Conservation (phyloP, 2,329 filamentous ascomycete genomes). For the Anisogramma anomala region DNA sequence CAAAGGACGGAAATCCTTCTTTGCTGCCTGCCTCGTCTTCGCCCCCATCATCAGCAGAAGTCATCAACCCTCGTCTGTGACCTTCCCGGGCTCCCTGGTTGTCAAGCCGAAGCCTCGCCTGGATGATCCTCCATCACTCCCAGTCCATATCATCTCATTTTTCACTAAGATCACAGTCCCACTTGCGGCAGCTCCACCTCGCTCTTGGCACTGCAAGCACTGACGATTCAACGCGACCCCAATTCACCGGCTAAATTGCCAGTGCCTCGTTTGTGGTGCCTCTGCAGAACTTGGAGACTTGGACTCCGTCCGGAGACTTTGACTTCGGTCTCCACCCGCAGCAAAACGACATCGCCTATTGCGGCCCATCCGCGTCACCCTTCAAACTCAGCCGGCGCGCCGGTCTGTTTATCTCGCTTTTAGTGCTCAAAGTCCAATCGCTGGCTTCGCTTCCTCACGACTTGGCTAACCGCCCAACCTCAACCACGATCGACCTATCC, state of each 20-base stretch:
- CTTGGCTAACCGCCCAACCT: neutral
- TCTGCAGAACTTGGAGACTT: too few species aligned
- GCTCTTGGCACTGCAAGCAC: constrained; percentile 5
- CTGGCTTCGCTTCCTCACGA: neutral
- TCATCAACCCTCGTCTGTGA: neutral
- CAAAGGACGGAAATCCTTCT: neutral
- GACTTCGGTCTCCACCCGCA: neutral
- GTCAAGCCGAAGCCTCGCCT: neutral
- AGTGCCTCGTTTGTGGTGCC: neutral
- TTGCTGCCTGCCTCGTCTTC: neutral
- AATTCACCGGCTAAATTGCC: constrained; percentile 2
- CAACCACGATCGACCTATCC: constrained; percentile 2
- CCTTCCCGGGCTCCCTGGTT: neutral
- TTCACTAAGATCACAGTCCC: constrained; percentile 8
- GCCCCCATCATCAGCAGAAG: constrained; percentile 18
- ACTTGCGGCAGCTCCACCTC: constrained; percentile 11
- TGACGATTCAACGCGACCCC: constrained; percentile 1
- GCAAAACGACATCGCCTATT: neutral
- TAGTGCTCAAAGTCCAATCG: neutral
- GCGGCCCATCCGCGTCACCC: neutral
- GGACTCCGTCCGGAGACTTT: too few species aligned
- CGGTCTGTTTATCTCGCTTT: neutral
- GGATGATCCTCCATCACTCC: neutral
- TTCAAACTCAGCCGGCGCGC: constrained; percentile 3
- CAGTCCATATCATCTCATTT: neutral